Conservation (phyloP, 2,329 filamentous ascomycete species). For the Epichloe uncinata region DNA sequence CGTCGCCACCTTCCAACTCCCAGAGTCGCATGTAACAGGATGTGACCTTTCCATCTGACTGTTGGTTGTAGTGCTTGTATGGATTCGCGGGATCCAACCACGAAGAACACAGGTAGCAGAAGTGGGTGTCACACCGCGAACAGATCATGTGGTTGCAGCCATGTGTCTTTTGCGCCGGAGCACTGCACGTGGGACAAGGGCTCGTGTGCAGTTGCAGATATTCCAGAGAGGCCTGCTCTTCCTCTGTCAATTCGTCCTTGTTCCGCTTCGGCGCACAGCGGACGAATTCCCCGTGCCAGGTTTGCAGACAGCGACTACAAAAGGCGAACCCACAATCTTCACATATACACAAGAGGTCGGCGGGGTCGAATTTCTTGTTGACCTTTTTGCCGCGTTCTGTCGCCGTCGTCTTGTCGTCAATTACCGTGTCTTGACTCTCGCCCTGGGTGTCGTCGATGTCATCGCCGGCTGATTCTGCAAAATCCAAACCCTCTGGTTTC, state of each 20-base stretch:
- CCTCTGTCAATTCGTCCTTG: slow-evolving; percentile 59
- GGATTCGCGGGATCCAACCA: slow-evolving; percentile 74
- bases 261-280: slow-evolving; percentile 55
- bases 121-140: slow-evolving; percentile 78
- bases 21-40: slow-evolving; percentile 76
- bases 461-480: slow-evolving; percentile 34
- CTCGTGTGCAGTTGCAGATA: slow-evolving; percentile 75
- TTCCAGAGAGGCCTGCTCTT: slow-evolving; percentile 76
- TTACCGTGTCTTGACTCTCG: slow-evolving; percentile 8
- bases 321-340: slow-evolving; percentile 86
- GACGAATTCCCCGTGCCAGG: slow-evolving; percentile 84
- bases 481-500: slow-evolving; percentile 54
- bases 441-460: slow-evolving; percentile 15
- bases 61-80: slow-evolving; percentile 76
- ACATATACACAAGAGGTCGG: slow-evolving; percentile 68
- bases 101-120: slow-evolving; percentile 87
- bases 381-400: not conserved
- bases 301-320: slow-evolving; percentile 53
- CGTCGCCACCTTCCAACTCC: slow-evolving; percentile 78
- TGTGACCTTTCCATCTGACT: slow-evolving; percentile 35
- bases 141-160: slow-evolving; percentile 98
- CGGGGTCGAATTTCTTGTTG: slow-evolving; percentile 24
- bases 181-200: slow-evolving; percentile 76
- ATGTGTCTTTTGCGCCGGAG: slow-evolving; percentile 76
- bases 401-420: not conserved